Conservation (phyloP, 805 yeast species). For the Kodamaea neixiangensis region DNA sequence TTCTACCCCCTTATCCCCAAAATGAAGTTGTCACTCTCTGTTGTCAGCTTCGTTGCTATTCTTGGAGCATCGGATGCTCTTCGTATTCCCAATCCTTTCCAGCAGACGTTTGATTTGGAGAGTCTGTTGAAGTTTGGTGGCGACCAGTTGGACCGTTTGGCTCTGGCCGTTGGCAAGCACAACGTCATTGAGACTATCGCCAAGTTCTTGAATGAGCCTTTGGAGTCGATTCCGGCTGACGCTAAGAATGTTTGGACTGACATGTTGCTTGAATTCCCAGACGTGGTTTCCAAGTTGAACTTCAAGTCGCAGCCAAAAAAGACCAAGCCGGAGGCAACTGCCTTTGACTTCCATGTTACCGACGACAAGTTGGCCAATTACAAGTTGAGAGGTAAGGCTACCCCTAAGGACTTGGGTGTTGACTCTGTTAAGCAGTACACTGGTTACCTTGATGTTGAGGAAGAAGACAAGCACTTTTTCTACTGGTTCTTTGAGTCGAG, state of each 20-base stretch:
- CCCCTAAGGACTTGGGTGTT: slow-evolving; percentile 70
- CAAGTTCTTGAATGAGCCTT: slow-evolving; percentile 51
- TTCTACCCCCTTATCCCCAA: neutral
- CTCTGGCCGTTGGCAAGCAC: slow-evolving; percentile 16
- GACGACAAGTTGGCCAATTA: slow-evolving; percentile 47
- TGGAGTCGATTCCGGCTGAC: slow-evolving; percentile 49
- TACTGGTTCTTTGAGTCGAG: slow-evolving; percentile 94
- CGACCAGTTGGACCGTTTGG: slow-evolving; percentile 9
- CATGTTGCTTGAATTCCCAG: slow-evolving; percentile 61
- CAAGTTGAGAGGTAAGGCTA: slow-evolving; percentile 57
- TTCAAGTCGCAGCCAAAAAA: slow-evolving; percentile 52
- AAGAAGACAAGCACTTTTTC: slow-evolving; percentile 86
- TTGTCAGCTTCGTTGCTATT: slow-evolving; percentile 20
- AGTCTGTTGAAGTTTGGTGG: neutral
- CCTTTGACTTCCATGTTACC: slow-evolving; percentile 41
- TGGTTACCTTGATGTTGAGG: slow-evolving; percentile 81
- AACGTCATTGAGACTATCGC: slow-evolving; percentile 50
- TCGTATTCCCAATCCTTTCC: slow-evolving; percentile 25
- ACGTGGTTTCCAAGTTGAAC: slow-evolving; percentile 50
- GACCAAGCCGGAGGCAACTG: slow-evolving; percentile 12
- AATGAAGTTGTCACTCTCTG: slow-evolving; percentile 24
- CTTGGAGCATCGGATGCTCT: slow-evolving; percentile 24
- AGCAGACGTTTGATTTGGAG: slow-evolving; percentile 17
- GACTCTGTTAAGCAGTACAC: slow-evolving; percentile 82
- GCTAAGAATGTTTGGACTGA: slow-evolving; percentile 62